Evolutionary conservation across 139 green algal species (phyloP).

Genomic region (Volvox reticuliferus): DNA sequence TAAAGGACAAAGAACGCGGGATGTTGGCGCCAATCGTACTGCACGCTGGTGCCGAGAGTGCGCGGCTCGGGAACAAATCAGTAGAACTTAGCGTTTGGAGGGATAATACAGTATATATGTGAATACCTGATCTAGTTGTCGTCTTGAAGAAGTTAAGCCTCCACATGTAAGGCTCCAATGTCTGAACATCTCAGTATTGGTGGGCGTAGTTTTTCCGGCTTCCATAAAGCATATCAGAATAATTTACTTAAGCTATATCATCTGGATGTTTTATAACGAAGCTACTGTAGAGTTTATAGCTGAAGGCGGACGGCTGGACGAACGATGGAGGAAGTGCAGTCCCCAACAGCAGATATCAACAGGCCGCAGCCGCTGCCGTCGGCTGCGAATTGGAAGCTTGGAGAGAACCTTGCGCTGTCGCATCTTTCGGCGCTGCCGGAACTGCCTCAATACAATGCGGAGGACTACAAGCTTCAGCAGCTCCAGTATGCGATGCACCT

Average conservation of each 20-base stretch:
- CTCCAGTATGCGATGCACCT: conserved; percentile 41
- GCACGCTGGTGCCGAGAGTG: background rate
- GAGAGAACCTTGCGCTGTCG: conserved; percentile 15
- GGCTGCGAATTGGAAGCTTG: background rate
- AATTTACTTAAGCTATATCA: background rate
- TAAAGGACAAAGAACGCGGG: background rate
- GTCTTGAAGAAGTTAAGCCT: background rate
- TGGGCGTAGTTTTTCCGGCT: background rate
- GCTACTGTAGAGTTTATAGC: background rate
- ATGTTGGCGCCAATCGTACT: background rate
- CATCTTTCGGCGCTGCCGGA: conserved; percentile 3
- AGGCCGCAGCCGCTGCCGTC: background rate
- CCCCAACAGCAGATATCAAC: background rate
- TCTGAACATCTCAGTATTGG: background rate
- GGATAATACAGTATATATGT: background rate
- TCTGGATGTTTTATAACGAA: background rate
- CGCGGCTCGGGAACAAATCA: background rate
- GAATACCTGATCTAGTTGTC: background rate
- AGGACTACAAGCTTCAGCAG: conserved; percentile 22
- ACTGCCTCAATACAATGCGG: background rate
- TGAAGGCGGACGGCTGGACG: background rate
- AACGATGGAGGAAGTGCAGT: background rate
- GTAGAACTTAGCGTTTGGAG: background rate
- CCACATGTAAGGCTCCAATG: background rate
- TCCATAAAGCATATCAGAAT: background rate